Evolutionary conservation across 2,329 filamentous ascomycete genomes (phyloP).

Genomic region (Cadophora gregata): DNA sequence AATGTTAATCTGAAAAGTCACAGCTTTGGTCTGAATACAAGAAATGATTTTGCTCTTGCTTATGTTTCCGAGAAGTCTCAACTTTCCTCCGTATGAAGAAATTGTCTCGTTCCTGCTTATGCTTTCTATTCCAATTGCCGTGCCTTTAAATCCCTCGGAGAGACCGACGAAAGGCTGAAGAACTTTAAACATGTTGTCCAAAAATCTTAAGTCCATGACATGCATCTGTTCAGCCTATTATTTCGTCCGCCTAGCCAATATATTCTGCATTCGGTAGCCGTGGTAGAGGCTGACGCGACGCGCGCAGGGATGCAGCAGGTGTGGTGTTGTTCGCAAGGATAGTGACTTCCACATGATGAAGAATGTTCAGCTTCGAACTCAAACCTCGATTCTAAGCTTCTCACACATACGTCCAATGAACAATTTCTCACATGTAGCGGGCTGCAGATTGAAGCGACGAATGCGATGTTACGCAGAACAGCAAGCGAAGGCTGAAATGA

Average conservation of each 20-base stretch:
- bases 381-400: not conserved
- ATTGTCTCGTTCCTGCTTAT: not conserved
- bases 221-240: not conserved
- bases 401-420: not conserved
- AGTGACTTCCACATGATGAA: not conserved
- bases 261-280: not conserved
- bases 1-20: not conserved
- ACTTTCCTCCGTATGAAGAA: not conserved
- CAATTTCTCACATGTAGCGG: not conserved
- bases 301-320: not conserved
- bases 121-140: too few species aligned
- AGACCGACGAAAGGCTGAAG: not conserved
- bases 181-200: not conserved
- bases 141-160: not conserved
- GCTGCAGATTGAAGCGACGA: not conserved
- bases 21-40: not conserved
- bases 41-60: not conserved
- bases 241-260: not conserved
- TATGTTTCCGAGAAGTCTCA: not conserved
- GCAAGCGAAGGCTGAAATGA: not conserved
- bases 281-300: not conserved
- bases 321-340: not conserved
- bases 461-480: not conserved
- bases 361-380: not conserved
- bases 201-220: not conserved